Evolutionary conservation across 371 early-diverging fungal species (phyloP).

Genomic region (Syncephalastrum monosporum): DNA sequence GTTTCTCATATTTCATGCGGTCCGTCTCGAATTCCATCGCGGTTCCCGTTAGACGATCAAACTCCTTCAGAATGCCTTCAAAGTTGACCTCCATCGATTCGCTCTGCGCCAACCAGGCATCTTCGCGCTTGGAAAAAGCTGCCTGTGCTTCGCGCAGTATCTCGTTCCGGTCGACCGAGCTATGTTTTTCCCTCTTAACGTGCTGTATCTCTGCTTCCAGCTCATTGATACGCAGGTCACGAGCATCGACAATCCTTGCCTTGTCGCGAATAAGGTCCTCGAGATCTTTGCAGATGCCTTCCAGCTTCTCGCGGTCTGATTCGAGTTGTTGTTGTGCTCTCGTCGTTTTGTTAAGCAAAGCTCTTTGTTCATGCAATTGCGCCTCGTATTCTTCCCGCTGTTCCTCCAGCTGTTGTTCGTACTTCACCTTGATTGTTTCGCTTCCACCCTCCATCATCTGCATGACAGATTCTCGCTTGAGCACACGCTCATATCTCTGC

Average conservation of each 20-base stretch:
- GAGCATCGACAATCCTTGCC: constrained; percentile 32
- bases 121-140: constrained; percentile 37
- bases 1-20: constrained; percentile 42
- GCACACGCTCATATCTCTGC: constrained; percentile 29
- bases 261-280: constrained; percentile 44
- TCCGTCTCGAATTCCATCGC: constrained; percentile 56
- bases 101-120: constrained; percentile 42
- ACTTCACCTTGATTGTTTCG: constrained; percentile 24
- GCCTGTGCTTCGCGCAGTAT: constrained; percentile 26
- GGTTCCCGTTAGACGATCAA: constrained; percentile 54
- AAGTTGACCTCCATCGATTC: constrained; percentile 47
- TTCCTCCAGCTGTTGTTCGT: constrained; percentile 46
- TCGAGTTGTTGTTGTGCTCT: constrained; percentile 25
- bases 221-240: constrained; percentile 35
- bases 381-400: constrained; percentile 46
- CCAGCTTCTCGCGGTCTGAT: constrained; percentile 30
- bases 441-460: constrained; percentile 30
- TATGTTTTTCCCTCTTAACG: constrained; percentile 1
- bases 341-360: constrained; percentile 33
- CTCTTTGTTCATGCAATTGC: constrained; percentile 45
- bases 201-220: constrained; percentile 24
- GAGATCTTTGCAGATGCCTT: constrained; percentile 33
- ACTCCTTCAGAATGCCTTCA: constrained; percentile 56
- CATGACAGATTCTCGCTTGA: constrained; percentile 33
- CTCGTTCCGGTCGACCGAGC: background rate